Evolutionary conservation across 78 protist genomes (phyloP).

Genomic region (slime mould (Dictyostelium discoideum)): DNA sequence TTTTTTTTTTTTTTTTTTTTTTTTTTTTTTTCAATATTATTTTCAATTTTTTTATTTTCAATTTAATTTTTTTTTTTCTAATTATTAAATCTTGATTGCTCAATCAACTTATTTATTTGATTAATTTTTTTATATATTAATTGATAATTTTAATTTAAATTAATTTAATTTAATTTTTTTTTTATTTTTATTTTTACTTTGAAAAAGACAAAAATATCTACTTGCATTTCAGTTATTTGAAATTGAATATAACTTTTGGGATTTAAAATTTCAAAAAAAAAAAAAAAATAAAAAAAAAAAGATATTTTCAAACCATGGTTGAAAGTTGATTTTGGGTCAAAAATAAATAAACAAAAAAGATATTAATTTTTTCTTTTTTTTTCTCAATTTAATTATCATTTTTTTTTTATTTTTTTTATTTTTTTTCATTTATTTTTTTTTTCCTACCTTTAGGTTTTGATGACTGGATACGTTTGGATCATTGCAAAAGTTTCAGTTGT

Average conservation of each 20-base stretch:
- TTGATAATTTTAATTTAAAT: not conserved
- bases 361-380: no score
- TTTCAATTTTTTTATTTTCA: no score
- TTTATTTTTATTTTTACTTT: no score
- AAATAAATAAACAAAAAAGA: not conserved
- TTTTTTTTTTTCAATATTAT: no score
- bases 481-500: not conserved
- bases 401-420: no score
- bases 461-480: not conserved
- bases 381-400: not conserved
- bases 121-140: no score
- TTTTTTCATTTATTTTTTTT: no score
- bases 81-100: not conserved
- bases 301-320: not conserved
- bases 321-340: not conserved
- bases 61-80: no score
- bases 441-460: not conserved
- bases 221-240: not conserved
- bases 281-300: no score
- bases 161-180: no score
- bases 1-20: no score
- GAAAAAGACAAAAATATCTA: not conserved
- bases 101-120: not conserved
- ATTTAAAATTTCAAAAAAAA: no score
- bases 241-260: not conserved